These are phyloP conservation scores for Rhododendron ferrugineum DNA, from an alignment of 148 eudicot genomes.

Conservation along the genomic window DNA sequence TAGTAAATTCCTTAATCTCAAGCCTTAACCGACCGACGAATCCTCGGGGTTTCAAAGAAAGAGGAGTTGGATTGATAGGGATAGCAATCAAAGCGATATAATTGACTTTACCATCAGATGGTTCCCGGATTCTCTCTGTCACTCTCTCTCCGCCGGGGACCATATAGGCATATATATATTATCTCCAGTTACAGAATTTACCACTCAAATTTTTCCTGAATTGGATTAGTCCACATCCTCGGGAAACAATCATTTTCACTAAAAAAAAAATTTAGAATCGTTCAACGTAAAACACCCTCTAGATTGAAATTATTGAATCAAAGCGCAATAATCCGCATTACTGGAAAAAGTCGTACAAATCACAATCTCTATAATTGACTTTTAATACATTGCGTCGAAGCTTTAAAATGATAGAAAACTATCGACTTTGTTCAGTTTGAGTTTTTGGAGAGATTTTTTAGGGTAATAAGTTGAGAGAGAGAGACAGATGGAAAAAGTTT, in stretches of 20 bases:
- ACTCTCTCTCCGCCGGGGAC: background rate
- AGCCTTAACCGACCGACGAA: no score
- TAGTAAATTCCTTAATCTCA: no score
- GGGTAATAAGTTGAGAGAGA: no score
- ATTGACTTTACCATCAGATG: background rate
- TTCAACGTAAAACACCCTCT: background rate
- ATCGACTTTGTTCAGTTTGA: no score
- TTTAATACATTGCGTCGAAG: background rate
- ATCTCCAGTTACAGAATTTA: background rate
- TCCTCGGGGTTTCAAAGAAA: background rate
- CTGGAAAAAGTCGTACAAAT: background rate
- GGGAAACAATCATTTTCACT: background rate
- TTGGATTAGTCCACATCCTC: background rate
- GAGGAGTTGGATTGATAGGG: background rate
- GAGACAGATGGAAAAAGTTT: no score
- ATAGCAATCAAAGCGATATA: background rate
- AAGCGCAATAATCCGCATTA: background rate
- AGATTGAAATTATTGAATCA: background rate
- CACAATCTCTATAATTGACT: background rate
- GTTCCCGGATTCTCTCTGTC: background rate
- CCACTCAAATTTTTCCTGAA: background rate
- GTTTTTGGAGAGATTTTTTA: no score
- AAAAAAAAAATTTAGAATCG: background rate
- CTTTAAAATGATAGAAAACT: background rate
- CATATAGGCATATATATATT: no score